phyloP scores from a whole-genome alignment of 805 yeast genomes.

The Cyberlindnera americana region DNA sequence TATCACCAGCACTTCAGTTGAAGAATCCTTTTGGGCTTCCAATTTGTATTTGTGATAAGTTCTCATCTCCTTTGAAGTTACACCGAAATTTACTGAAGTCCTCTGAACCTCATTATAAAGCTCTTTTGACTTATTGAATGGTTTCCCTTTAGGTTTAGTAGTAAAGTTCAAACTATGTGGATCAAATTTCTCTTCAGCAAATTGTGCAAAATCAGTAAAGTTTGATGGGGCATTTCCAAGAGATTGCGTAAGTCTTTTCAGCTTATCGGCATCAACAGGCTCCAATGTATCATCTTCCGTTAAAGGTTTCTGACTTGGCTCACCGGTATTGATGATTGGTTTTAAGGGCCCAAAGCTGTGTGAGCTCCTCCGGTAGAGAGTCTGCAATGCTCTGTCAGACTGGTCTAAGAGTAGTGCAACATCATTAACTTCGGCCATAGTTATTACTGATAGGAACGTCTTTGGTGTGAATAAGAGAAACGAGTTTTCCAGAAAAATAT shows the following conservation, averaged over 20 bases:
- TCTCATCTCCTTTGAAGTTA: slow-evolving; percentile 16
- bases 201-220: slow-evolving; percentile 14
- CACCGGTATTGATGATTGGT: too few relatives aligned
- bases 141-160: not conserved
- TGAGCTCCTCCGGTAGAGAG: not conserved
- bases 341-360: not conserved
- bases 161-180: not conserved
- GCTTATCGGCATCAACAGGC: slow-evolving; percentile 15
- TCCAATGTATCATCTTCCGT: too few relatives aligned
- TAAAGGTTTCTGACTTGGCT: too few relatives aligned
- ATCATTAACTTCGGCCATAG: too few relatives aligned
- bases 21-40: too few relatives aligned
- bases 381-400: slow-evolving; percentile 1
- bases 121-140: slow-evolving; percentile 9
- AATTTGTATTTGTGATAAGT: slow-evolving; percentile 5
- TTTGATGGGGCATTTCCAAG: slow-evolving; percentile 2
- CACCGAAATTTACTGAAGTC: slow-evolving; percentile 20
- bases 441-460: too few relatives aligned
- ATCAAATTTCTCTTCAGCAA: slow-evolving; percentile 18
- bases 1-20: too few relatives aligned
- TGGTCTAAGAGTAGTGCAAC: not conserved
- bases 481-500: not conserved
- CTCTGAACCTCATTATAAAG: slow-evolving; percentile 21
- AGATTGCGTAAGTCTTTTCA: slow-evolving; percentile 17
- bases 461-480: too few relatives aligned